Evolutionary conservation across 768 basidiomycete genomes (phyloP).

Genomic region (Boletellus ananas): DNA sequence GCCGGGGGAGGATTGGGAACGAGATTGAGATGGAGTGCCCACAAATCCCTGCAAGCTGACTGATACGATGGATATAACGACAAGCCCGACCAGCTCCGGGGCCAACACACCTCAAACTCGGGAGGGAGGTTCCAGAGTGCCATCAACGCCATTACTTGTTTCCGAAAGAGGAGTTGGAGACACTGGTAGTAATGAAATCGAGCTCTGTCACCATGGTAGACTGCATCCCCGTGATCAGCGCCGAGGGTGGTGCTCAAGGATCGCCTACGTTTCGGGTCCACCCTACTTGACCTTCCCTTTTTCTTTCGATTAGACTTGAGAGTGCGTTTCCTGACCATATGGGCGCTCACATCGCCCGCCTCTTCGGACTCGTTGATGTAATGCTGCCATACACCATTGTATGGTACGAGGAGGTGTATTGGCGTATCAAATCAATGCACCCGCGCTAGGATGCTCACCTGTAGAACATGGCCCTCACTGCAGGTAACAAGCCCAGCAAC

Average conservation of each 20-base stretch:
- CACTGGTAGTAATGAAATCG: constrained; percentile 81
- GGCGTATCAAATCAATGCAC: not conserved
- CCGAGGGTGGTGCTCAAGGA: not conserved
- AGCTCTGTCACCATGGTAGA: constrained; percentile 79
- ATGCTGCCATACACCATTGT: constrained; percentile 43
- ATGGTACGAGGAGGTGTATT: not conserved
- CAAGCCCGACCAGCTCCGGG: not conserved
- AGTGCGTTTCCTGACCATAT: constrained; percentile 61
- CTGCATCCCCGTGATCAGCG: constrained; percentile 37
- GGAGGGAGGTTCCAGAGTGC: constrained; percentile 66
- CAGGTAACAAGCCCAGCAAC: constrained; percentile 80
- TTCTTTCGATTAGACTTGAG: constrained; percentile 56
- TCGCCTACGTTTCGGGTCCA: constrained; percentile 56
- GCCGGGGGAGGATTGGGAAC: constrained; percentile 56
- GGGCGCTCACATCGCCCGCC: constrained; percentile 56
- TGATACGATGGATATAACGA: constrained; percentile 27
- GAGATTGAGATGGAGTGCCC: constrained; percentile 68
- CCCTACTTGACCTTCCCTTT: constrained; percentile 46
- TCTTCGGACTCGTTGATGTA: constrained; percentile 80
- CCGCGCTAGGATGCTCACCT: constrained; percentile 47
- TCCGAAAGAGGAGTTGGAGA: constrained; percentile 74
- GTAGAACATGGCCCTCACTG: constrained; percentile 87
- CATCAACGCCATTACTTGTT: constrained; percentile 64
- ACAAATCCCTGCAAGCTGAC: constrained; percentile 76
- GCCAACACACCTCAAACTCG: constrained; percentile 67